These are phyloP conservation scores for Alternaria sp. DNA, from an alignment of 2,329 filamentous ascomycete species.

Conservation along the genomic window DNA sequence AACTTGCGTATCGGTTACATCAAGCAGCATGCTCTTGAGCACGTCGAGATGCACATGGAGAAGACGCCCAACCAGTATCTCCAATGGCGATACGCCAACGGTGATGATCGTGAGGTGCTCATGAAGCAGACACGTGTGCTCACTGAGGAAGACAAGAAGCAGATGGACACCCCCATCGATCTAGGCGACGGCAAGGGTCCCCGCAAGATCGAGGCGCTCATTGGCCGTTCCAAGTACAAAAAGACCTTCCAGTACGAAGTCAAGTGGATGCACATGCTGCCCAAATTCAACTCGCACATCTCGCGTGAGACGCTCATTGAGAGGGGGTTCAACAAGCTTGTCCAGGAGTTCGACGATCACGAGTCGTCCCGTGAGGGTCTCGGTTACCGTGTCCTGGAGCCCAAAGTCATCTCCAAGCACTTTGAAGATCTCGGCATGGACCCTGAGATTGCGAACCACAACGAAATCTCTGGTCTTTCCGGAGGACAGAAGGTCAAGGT, in stretches of 20 bases:
- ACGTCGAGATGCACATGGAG: constrained; percentile 99
- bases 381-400: constrained; percentile 91
- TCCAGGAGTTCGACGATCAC: constrained; percentile 98
- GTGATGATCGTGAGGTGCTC: constrained; percentile 94
- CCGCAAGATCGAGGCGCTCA: constrained; percentile 83
- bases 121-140: constrained; percentile 96
- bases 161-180: constrained; percentile 92
- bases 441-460: constrained; percentile 98
- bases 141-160: constrained; percentile 81
- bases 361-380: constrained; percentile 98
- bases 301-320: constrained; percentile 89
- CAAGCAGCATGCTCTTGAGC: constrained; percentile 98
- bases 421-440: constrained; percentile 97
- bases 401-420: constrained; percentile 94
- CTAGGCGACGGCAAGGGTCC: constrained; percentile 81
- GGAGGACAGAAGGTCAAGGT: constrained; percentile 99
- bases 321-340: constrained; percentile 87
- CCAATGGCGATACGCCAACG: constrained; percentile 97
- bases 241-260: constrained; percentile 99
- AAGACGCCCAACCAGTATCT: constrained; percentile 99
- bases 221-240: constrained; percentile 98
- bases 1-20: constrained; percentile 99
- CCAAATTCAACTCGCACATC: constrained; percentile 92
- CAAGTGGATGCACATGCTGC: constrained; percentile 88
- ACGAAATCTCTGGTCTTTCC: constrained; percentile 93